Base-by-base conservation (phyloP, 2,329 filamentous ascomycete genomes). In the Cytospora paraplurivora region DNA sequence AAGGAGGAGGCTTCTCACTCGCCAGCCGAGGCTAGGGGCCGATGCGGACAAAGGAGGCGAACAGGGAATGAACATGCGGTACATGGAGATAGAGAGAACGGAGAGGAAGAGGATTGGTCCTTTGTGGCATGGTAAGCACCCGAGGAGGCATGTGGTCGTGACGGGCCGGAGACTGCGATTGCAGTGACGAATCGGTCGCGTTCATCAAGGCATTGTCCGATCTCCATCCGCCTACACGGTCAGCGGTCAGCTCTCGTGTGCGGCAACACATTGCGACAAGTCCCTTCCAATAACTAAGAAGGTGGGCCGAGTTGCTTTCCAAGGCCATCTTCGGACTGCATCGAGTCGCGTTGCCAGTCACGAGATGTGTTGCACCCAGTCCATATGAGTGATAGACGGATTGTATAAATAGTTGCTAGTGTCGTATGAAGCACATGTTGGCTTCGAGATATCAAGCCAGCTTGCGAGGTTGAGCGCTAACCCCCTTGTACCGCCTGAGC, bases 261-360 rank as follows among this genome's bases (percentile, higher is more conserved):
- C 62, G 44, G 64, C 64, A 58, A 58, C 57, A 64, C 62, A 62
- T 66, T 44, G 49, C 54, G 34, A 64, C 53, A 49, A 54, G 52
- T 32, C 54, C 35, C 38, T 61, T 32, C 64, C 64, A 64, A 66
- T 66, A 62, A 64, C 33, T 34, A 37, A 55, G 58, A 54, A 57
- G 57, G 50, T 53, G 56, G 62, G 35, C 64, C 64, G 54, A 64
- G 58, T 50, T 64, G 62, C 35, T 56, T 64, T 58, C 57, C 34
- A 62, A 60, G 59, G 64, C 54, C 56, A 53, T 59, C 47, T 62
- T 66, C 62, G 51, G 57, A 66, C 64, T 64, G 57, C 57, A 41
- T 62, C 62, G 57, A 50, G 27, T 37, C 57, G 38, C 38, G 41
- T 38, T 52, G 51, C 35, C 44, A 27, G 35, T 63, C 52, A 55